Percentiles rank a stretch among this genome's conserved stretches.
phyloP scores from a whole-genome alignment of 23 red algal genomes.

The Pyropia haitanensis region DNA sequence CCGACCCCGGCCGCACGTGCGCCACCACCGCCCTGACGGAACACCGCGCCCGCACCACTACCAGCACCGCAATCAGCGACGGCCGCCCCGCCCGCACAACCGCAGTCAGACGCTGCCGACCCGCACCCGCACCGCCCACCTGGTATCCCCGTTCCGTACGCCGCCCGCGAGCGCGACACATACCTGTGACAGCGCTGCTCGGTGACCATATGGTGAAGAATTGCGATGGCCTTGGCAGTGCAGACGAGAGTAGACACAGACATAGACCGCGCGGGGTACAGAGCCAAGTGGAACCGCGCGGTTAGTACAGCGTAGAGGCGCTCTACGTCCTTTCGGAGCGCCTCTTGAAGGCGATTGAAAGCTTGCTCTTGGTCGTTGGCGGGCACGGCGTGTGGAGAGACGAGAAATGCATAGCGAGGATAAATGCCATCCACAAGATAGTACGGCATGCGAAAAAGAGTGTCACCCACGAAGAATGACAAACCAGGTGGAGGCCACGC shows the following conservation, averaged over 20 bases:
- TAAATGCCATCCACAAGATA: constrained; percentile 19
- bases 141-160: no score
- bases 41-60: no score
- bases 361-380: background rate
- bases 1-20: no score
- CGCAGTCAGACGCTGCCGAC: no score
- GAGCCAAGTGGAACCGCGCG: background rate
- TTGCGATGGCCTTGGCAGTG: constrained; percentile 6
- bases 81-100: no score
- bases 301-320: constrained; percentile 23
- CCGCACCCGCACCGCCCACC: no score
- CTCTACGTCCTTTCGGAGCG: constrained; percentile 2
- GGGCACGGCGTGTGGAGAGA: background rate
- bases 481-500: background rate
- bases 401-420: constrained; percentile 3
- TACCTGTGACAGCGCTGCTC: no score
- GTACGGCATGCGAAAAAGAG: constrained; percentile 3
- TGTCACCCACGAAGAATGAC: background rate
- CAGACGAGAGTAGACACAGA: background rate
- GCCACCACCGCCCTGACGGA: no score
- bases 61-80: no score
- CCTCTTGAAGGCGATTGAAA: constrained; percentile 6
- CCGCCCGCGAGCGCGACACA: no score
- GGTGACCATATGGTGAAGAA: constrained; percentile 8
- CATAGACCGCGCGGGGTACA: background rate